Evolutionary conservation across 2,329 filamentous ascomycete genomes (phyloP).

Genomic region (Colletotrichum gigasporum): DNA sequence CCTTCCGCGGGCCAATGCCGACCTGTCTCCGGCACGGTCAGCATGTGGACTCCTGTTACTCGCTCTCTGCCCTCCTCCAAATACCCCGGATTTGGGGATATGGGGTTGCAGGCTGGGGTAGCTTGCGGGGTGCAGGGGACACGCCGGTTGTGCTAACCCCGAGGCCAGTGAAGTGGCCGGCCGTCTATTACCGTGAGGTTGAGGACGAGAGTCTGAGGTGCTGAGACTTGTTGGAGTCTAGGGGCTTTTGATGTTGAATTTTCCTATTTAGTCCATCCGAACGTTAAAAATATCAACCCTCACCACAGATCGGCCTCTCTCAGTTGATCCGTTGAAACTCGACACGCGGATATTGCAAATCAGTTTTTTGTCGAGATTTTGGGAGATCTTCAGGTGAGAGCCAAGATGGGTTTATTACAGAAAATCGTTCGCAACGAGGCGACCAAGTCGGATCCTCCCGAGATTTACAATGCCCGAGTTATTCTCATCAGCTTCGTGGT

Average conservation of each 20-base stretch:
- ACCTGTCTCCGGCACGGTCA: background rate
- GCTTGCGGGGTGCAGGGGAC: slow-evolving; percentile 2
- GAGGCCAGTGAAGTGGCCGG: background rate
- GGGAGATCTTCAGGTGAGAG: background rate
- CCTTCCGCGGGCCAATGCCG: background rate
- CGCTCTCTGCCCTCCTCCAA: background rate
- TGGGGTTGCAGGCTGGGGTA: background rate
- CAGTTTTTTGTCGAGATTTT: too few species aligned
- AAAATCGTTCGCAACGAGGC: slow-evolving; percentile 65
- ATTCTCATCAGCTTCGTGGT: slow-evolving; percentile 70
- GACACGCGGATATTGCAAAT: too few species aligned
- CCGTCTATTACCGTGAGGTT: slow-evolving; percentile 1
- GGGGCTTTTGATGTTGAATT: background rate
- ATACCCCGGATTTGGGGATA: slow-evolving; percentile 8
- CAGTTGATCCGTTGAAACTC: background rate
- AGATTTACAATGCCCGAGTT: slow-evolving; percentile 77
- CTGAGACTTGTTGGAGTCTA: background rate
- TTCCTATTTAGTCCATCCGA: background rate
- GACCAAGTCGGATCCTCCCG: slow-evolving; percentile 71
- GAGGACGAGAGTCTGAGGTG: background rate
- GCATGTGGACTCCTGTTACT: too few species aligned
- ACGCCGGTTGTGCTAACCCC: background rate
- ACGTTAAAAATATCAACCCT: too few species aligned
- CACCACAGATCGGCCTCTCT: too few species aligned
- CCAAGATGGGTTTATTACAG: slow-evolving; percentile 30